Base-by-base conservation (phyloP, 202 grass and related monocot genomes). In the Setaria italica region DNA sequence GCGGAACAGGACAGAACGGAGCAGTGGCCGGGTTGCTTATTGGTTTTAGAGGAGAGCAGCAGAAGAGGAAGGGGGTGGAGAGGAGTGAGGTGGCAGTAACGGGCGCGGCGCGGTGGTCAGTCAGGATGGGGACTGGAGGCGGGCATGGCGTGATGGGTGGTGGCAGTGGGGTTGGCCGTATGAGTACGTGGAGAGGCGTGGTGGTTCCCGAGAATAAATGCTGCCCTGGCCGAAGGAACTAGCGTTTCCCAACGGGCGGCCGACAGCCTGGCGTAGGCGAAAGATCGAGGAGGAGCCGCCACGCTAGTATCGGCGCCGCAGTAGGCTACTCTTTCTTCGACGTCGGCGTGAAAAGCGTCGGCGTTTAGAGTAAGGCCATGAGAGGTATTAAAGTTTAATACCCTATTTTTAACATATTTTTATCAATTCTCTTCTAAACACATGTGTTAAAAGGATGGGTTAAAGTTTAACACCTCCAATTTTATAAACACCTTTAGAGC, bases 121-220 rank as follows among this genome's bases (percentile, higher is more conserved):
- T 4, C 42, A 6, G 42, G 42, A 41, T 20, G 11, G 32, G 67
- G 42, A 47, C 39, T 41, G 39, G 1, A 29, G 70, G 70, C 9
- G 51, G 20, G 53, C 73, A 41, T 41, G 50, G 73, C 73, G 50
- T 76, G 73, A 76, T 13, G 50, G 72, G 72, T 11, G 46, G 45
- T 9, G 68, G 45, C 11, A 46, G 71, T 37, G 71, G 72, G 47
- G 66, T 16, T 16, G 66, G 10, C 0, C 35, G 41, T 45, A 70
- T 17, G 67, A 41, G 72, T 57, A 76, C 72, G 72, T 58, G 74
- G 74, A 45, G 56, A 45, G 39, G 20, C 35, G 35, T 29, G 33
- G 19, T 39, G 3, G 34, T 34, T 56, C 54, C 19, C 10, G 19
- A 4, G 54, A 60, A 60, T 60, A 60, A 77, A 77, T 77, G 74